These are phyloP conservation scores for Boletus smithii DNA, from an alignment of 1,284 basidiomycete genomes.

Conservation along the genomic window DNA sequence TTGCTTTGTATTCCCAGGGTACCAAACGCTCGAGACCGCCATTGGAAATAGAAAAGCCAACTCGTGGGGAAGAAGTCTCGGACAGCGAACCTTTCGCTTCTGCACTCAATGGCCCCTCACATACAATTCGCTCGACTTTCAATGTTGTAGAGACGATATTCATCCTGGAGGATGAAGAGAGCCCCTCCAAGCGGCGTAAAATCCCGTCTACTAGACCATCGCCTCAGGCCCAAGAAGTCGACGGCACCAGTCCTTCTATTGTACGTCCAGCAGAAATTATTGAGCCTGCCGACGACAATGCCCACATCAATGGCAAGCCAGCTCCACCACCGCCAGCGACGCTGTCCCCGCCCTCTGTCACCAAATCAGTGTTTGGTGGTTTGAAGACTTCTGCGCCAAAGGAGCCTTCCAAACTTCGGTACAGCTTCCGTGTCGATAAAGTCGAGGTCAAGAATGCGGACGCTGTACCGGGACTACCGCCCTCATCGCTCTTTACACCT, in stretches of 20 bases:
- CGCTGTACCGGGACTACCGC: slow-evolving; percentile 10
- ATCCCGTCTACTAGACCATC: slow-evolving; percentile 14
- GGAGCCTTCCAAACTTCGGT: slow-evolving; percentile 70
- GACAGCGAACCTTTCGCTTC: slow-evolving; percentile 7
- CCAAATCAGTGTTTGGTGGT: slow-evolving; percentile 29
- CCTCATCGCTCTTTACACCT: slow-evolving; percentile 21
- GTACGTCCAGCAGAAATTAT: slow-evolving; percentile 39
- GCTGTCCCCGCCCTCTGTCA: slow-evolving; percentile 18
- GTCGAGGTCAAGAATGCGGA: slow-evolving; percentile 26
- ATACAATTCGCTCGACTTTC: background rate
- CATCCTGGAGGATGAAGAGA: slow-evolving; percentile 34
- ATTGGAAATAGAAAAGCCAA: slow-evolving; percentile 33
- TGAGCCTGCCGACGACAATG: slow-evolving; percentile 37
- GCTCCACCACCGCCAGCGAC: slow-evolving; percentile 19
- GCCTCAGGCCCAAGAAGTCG: slow-evolving; percentile 32
- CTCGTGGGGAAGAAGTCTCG: slow-evolving; percentile 13
- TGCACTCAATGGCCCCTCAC: slow-evolving; percentile 30
- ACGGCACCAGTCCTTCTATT: slow-evolving; percentile 30
- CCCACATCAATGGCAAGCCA: slow-evolving; percentile 15
- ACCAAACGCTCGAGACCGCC: slow-evolving; percentile 68
- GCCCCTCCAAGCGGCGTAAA: slow-evolving; percentile 42
- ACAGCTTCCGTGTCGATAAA: slow-evolving; percentile 52
- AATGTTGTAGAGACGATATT: slow-evolving; percentile 25
- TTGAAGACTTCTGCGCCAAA: slow-evolving; percentile 53
- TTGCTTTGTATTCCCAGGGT: slow-evolving; percentile 42